These are phyloP conservation scores for Globisporangium uncinulatum DNA, from an alignment of 352 stramenopile species.

Conservation along the genomic window DNA sequence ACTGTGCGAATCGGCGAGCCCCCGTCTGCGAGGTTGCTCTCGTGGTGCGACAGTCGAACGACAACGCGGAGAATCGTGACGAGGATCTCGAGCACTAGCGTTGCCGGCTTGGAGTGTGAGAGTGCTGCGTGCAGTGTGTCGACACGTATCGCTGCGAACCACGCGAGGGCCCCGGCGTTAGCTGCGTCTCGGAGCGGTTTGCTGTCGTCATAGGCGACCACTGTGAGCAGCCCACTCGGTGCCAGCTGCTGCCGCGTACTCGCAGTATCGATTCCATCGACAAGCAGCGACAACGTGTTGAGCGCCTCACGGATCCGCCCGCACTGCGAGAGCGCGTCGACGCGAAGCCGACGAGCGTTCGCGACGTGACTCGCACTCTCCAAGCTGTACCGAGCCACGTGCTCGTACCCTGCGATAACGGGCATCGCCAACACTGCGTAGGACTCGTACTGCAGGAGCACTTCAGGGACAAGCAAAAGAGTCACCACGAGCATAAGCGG, in stretches of 20 bases:
- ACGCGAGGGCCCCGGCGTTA: slow-evolving; percentile 27
- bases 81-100: slow-evolving; percentile 26
- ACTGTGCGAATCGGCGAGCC: slow-evolving; percentile 12
- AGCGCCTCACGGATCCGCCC: slow-evolving; percentile 53
- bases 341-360: slow-evolving; percentile 44
- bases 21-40: slow-evolving; percentile 24
- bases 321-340: slow-evolving; percentile 43
- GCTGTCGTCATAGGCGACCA: slow-evolving; percentile 26
- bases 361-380: slow-evolving; percentile 40
- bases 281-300: slow-evolving; percentile 20
- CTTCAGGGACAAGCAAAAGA: slow-evolving; percentile 37
- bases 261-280: slow-evolving; percentile 15
- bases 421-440: slow-evolving; percentile 46
- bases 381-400: slow-evolving; percentile 32
- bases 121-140: slow-evolving; percentile 14
- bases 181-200: slow-evolving; percentile 31
- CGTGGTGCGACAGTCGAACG: slow-evolving; percentile 21
- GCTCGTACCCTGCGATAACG: slow-evolving; percentile 50
- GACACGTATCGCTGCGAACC: slow-evolving; percentile 24
- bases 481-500: slow-evolving; percentile 28
- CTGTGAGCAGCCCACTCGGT: slow-evolving; percentile 8
- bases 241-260: not conserved
- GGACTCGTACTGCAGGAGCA: slow-evolving; percentile 49
- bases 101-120: not conserved
- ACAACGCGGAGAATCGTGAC: slow-evolving; percentile 24